Percentiles rank a stretch among this genome's conserved stretches.
phyloP scores from a whole-genome alignment of 2,329 filamentous ascomycete species.

The Monosporascus sp. region DNA sequence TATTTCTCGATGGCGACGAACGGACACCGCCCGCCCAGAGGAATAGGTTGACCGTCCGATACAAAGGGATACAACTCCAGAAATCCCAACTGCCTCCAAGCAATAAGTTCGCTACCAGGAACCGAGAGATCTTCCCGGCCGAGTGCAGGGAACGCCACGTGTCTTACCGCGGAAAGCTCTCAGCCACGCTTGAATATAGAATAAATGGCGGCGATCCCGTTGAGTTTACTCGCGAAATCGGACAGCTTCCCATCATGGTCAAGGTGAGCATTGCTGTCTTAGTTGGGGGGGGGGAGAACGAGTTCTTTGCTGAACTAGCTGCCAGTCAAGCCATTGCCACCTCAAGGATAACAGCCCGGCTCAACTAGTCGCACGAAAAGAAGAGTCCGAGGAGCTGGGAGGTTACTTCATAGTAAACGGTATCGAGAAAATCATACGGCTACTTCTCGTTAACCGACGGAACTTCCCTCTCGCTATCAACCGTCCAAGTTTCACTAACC shows the following conservation, averaged over 20 bases:
- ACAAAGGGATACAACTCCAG: conserved; percentile 77
- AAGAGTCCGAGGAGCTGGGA: conserved; percentile 92
- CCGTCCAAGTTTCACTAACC: conserved; percentile 81
- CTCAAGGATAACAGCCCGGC: conserved; percentile 80
- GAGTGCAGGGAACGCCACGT: conserved; percentile 93
- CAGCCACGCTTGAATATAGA: conserved; percentile 75
- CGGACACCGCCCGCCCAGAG: conserved; percentile 51
- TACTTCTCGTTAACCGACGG: conserved; percentile 82
- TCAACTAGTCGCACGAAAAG: conserved; percentile 77
- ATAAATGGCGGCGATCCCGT: conserved; percentile 83
- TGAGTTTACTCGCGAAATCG: conserved; percentile 79
- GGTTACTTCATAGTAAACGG: conserved; percentile 98
- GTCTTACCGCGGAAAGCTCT: conserved; percentile 83
- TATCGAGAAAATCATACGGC: conserved; percentile 91
- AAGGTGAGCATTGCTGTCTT: conserved; percentile 51
- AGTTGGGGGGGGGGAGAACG: not conserved
- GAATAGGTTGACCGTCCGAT: conserved; percentile 72
- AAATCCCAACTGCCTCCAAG: conserved; percentile 72
- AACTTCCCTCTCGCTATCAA: conserved; percentile 96
- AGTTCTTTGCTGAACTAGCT: conserved; percentile 7
- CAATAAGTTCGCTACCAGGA: conserved; percentile 74
- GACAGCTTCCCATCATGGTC: conserved; percentile 88
- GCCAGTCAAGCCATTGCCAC: conserved; percentile 81
- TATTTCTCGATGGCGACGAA: conserved; percentile 77
- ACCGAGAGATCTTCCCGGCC: conserved; percentile 81